These are phyloP conservation scores for Pichia sp. DNA, from an alignment of 1,139 yeast species.

Conservation along the genomic window DNA sequence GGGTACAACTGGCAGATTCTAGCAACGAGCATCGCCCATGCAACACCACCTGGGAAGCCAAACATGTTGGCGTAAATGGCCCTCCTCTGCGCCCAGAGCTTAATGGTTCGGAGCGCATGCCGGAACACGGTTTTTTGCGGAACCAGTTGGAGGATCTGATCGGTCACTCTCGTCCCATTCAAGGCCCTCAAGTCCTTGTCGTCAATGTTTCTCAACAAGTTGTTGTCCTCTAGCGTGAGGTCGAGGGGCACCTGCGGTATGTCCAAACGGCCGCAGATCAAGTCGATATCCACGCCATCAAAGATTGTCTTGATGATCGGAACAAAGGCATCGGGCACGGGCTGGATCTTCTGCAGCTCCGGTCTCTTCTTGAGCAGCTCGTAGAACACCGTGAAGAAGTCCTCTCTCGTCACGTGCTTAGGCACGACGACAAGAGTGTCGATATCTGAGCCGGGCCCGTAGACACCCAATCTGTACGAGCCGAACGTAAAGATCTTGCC, in stretches of 20 bases:
- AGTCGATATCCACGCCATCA: conserved; percentile 84
- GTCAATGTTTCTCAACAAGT: conserved; percentile 76
- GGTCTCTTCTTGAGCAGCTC: conserved; percentile 61
- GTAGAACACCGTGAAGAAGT: conserved; percentile 78
- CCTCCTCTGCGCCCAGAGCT: conserved; percentile 94
- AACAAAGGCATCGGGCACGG: conserved; percentile 96
- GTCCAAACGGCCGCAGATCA: conserved; percentile 77
- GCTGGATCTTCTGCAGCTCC: conserved; percentile 82
- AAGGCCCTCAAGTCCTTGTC: conserved; percentile 84
- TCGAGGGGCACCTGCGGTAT: conserved; percentile 74
- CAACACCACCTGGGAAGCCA: conserved; percentile 99
- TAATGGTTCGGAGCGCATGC: conserved; percentile 86
- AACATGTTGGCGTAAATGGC: conserved; percentile 91
- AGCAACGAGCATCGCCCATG: conserved; percentile 99
- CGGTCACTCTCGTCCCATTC: conserved; percentile 97
- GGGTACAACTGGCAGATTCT: conserved; percentile 95
- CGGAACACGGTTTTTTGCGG: conserved; percentile 93
- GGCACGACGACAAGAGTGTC: conserved; percentile 96
- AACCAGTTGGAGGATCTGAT: conserved; percentile 80
- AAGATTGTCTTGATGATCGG: conserved; percentile 90
- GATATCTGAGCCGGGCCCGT: conserved; percentile 97
- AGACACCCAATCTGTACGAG: conserved; percentile 88
- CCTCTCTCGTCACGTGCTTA: conserved; percentile 86
- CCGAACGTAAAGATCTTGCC: conserved; percentile 96
- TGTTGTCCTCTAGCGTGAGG: conserved; percentile 77